Evolutionary conservation across 1,284 basidiomycete species (phyloP), one percentile per base, ranked within the genome.

Genomic region (Sparassis latifolia): DNA sequence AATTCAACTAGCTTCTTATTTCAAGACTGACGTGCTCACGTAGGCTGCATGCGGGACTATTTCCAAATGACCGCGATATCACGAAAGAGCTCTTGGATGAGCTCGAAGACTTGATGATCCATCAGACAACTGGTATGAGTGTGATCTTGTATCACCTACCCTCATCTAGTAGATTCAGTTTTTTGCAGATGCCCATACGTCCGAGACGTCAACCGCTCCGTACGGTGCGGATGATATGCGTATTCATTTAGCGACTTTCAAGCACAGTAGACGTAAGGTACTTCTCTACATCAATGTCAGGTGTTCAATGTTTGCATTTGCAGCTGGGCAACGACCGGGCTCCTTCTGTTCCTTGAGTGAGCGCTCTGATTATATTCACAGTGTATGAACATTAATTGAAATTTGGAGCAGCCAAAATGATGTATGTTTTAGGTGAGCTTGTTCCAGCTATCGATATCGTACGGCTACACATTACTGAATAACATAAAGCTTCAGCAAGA

Each of bases 11-110:
- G 1, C 32, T 40, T 4, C 30, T 6, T 31, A 10, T 33, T 48
- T 20, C 20, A 20, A 20, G 27, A 20, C 33, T 30, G 45, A 28
- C 29, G 29, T 6, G 42, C 35, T 33, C 12, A 20, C 30, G 27
- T 33, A 62, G 57, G 57, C 3, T 47, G 3, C 58, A 60, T 33
- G 38, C 59, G 1, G 41, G 45, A 4, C 55, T 63, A 52, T 63
- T 61, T 29, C 61, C 60, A 1, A 45, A 57, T 42, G 43, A 49
- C 5, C 52, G 52, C 1, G 1, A 0, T 2, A 43, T 54, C 3
- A 12, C 43, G 0, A 33, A n/a, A 7, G 27, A 53, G 6, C 42
- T 41, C 2, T 33, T 55, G 2, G 29, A 49, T 1, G 47, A 51
- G 3, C 39, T 55, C 3, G 42, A 43, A 2, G 41, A 32, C 2